phyloP scores from a whole-genome alignment of 1,139 yeast species.

The Maudiozyma humilis region DNA sequence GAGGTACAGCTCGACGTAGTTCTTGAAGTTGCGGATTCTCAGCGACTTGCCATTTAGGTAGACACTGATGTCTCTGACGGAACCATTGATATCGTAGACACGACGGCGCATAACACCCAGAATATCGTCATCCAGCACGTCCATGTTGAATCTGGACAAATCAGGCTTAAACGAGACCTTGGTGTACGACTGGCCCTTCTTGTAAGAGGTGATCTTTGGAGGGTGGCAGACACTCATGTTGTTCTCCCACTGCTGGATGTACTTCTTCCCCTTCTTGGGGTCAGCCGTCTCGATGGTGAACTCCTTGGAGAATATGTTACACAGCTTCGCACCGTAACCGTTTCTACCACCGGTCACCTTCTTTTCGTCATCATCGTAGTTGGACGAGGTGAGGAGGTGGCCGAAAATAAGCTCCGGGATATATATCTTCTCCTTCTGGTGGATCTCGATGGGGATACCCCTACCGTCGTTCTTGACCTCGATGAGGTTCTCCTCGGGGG shows the following conservation, averaged over 20 bases:
- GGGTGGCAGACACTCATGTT: conserved; percentile 77
- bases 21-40: conserved; percentile 66
- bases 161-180: conserved; percentile 88
- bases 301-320: conserved; percentile 85
- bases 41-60: conserved; percentile 68
- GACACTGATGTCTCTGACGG: conserved; percentile 79
- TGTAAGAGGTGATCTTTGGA: conserved; percentile 58
- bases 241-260: conserved; percentile 75
- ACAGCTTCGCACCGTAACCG: conserved; percentile 95
- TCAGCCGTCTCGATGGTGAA: conserved; percentile 90
- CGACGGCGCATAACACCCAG: conserved; percentile 83
- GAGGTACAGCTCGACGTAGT: conserved; percentile 83
- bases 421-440: conserved; percentile 81
- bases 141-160: conserved; percentile 76
- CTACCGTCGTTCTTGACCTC: conserved; percentile 87
- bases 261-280: conserved; percentile 49
- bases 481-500: conserved; percentile 64
- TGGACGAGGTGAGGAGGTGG: conserved; percentile 85
- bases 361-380: conserved; percentile 89
- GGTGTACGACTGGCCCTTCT: conserved; percentile 60
- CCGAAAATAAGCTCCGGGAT: conserved; percentile 97
- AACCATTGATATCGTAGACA: conserved; percentile 92
- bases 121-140: conserved; percentile 67
- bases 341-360: conserved; percentile 99
- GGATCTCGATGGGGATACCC: conserved; percentile 94